Evolutionary conservation across 73 alveolate genomes (phyloP).

Genomic region (Urostyla sp.): DNA sequence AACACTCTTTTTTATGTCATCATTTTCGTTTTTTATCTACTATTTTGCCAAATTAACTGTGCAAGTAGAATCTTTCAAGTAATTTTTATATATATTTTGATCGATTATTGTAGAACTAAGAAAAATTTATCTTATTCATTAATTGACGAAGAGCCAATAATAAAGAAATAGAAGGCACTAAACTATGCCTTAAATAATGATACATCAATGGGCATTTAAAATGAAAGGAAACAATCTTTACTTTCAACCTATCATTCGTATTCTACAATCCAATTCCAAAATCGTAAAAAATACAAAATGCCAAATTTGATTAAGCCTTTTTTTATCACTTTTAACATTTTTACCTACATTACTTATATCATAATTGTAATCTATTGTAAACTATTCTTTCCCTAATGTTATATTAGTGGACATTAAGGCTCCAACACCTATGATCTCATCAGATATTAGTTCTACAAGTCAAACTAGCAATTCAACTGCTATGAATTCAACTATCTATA

Average conservation of each 20-base stretch:
- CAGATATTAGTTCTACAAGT: background rate
- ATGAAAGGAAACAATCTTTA: too few relatives aligned
- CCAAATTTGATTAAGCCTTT: constrained; percentile 34
- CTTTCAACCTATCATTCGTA: too few relatives aligned
- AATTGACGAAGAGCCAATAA: too few relatives aligned
- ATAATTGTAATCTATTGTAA: constrained; percentile 34
- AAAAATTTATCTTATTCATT: too few relatives aligned
- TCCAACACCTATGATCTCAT: background rate
- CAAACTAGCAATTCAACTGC: background rate
- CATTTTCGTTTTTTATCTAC: constrained; percentile 49
- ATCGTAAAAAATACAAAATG: background rate
- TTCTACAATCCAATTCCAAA: too few relatives aligned
- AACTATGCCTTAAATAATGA: too few relatives aligned
- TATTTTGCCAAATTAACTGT: constrained; percentile 39
- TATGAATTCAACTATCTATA: background rate
- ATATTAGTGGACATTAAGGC: background rate
- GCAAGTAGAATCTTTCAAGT: constrained; percentile 41
- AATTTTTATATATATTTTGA: too few relatives aligned
- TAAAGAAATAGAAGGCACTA: too few relatives aligned
- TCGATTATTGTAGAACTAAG: too few relatives aligned
- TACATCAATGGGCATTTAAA: too few relatives aligned
- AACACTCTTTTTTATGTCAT: constrained; percentile 17
- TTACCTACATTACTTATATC: constrained; percentile 31
- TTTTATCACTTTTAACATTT: constrained; percentile 35
- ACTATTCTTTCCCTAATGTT: background rate